A percentile compares a stretch with the other conserved stretches of the same genome.
Evolutionary conservation across 2,329 filamentous ascomycete species (phyloP).

Genomic region (Arthrobotrys sphaeroides): DNA sequence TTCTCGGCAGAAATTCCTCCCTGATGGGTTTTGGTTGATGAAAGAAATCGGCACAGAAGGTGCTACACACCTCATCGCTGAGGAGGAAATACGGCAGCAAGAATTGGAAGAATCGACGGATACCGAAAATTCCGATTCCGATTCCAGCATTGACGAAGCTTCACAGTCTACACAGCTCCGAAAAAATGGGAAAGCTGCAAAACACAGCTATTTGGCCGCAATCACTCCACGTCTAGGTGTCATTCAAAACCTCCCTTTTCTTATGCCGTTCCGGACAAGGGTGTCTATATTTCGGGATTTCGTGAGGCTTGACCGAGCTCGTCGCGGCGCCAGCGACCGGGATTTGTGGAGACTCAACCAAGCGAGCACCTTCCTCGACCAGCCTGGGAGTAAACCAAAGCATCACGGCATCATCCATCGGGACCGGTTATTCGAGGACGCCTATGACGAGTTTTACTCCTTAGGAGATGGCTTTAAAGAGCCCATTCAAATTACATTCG

Average conservation of each 20-base stretch:
- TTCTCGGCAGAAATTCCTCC: slow-evolving; percentile 84
- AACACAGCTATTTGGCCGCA: slow-evolving; percentile 73
- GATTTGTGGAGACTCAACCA: slow-evolving; percentile 55
- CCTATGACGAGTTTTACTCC: slow-evolving; percentile 81
- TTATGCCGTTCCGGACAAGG: slow-evolving; percentile 89
- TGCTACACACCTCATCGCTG: slow-evolving; percentile 85
- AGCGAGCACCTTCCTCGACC: slow-evolving; percentile 60
- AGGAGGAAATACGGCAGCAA: slow-evolving; percentile 82
- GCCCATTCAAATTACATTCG: slow-evolving; percentile 94
- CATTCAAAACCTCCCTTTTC: slow-evolving; percentile 94
- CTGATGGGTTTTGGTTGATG: slow-evolving; percentile 92
- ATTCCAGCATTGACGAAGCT: slow-evolving; percentile 61
- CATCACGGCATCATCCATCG: slow-evolving; percentile 84
- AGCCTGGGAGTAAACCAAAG: slow-evolving; percentile 63
- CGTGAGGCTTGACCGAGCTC: slow-evolving; percentile 80
- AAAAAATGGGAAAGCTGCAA: slow-evolving; percentile 63
- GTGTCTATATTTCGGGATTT: slow-evolving; percentile 95
- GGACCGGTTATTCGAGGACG: slow-evolving; percentile 83
- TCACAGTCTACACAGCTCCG: slow-evolving; percentile 71
- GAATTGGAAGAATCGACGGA: slow-evolving; percentile 73
- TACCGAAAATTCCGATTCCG: slow-evolving; percentile 67
- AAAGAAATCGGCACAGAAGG: slow-evolving; percentile 86
- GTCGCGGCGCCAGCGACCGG: slow-evolving; percentile 58
- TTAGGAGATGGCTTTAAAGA: slow-evolving; percentile 88
- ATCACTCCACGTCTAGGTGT: slow-evolving; percentile 89